Percentiles rank a stretch among this genome's conserved stretches.
Conservation (phyloP, 2,329 filamentous ascomycete species). For the Thielaviopsis musarum region DNA sequence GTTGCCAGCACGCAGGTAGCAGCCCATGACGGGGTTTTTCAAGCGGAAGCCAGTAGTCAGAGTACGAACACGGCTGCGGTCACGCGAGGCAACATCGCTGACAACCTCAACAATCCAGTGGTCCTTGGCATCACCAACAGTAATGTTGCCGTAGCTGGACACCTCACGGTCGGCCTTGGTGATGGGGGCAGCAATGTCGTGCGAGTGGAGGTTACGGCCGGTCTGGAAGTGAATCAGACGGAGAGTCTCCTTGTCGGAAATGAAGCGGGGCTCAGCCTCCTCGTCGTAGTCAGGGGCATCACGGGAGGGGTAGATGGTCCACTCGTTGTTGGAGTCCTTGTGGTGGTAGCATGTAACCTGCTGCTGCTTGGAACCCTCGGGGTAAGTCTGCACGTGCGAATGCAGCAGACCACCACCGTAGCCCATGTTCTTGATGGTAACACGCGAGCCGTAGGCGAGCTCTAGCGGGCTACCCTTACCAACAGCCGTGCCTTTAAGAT, state of each 20-base stretch:
- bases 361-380: slow-evolving; percentile 83
- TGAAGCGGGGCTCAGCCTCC: slow-evolving; percentile 55
- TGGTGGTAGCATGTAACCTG: slow-evolving; percentile 99
- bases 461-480: slow-evolving; percentile 90
- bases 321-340: slow-evolving; percentile 99
- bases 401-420: slow-evolving; percentile 93
- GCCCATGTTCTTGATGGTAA: slow-evolving; percentile 97
- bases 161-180: slow-evolving; percentile 86
- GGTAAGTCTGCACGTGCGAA: slow-evolving; percentile 91
- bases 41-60: slow-evolving; percentile 87
- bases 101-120: slow-evolving; percentile 93
- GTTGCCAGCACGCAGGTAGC: slow-evolving; percentile 89
- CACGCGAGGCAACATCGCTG: slow-evolving; percentile 70
- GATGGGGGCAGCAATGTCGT: slow-evolving; percentile 73
- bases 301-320: slow-evolving; percentile 96
- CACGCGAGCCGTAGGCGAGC: slow-evolving; percentile 72
- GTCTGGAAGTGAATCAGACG: slow-evolving; percentile 90
- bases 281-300: slow-evolving; percentile 54
- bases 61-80: slow-evolving; percentile 72
- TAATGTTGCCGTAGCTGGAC: slow-evolving; percentile 88
- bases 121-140: slow-evolving; percentile 91
- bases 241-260: slow-evolving; percentile 61
- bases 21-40: slow-evolving; percentile 64
- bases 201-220: slow-evolving; percentile 91
- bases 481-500: slow-evolving; percentile 82